phyloP scores from a whole-genome alignment of 257 asterid species.

The Solanum commersonii region DNA sequence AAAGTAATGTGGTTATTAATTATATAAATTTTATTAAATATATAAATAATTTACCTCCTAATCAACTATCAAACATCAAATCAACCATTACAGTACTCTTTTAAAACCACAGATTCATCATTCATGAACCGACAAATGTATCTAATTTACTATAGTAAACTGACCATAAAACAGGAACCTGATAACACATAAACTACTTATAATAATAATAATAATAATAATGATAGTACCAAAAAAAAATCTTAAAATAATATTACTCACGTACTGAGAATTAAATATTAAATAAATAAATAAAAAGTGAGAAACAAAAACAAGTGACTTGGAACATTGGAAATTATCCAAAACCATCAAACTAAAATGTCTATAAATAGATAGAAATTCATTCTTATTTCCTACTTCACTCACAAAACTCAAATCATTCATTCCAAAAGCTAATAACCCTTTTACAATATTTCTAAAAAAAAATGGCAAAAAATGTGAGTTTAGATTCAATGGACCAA shows the following conservation, averaged over 20 bases:
- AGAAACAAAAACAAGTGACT: neutral
- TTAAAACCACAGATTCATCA: neutral
- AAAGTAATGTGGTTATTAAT: too few relatives aligned
- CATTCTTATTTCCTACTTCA: neutral
- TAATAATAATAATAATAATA: neutral
- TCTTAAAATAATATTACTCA: neutral
- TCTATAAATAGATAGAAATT: conserved; percentile 1
- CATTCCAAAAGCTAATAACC: neutral
- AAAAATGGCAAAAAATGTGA: conserved; percentile 28
- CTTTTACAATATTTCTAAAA: neutral
- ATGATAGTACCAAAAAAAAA: neutral
- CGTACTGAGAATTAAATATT: neutral
- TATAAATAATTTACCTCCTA: too few relatives aligned
- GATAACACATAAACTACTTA: neutral
- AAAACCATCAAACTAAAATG: conserved; percentile 25
- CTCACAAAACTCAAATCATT: neutral
- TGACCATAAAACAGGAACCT: neutral
- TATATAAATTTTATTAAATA: too few relatives aligned
- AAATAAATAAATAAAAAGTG: neutral
- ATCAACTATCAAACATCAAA: too few relatives aligned
- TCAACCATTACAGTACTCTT: too few relatives aligned
- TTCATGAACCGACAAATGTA: neutral
- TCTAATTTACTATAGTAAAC: neutral
- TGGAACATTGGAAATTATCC: conserved; percentile 10
- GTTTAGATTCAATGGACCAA: conserved; percentile 48